Base-by-base conservation (phyloP, 2,329 filamentous ascomycete genomes). In the Trichoderma gracile region DNA sequence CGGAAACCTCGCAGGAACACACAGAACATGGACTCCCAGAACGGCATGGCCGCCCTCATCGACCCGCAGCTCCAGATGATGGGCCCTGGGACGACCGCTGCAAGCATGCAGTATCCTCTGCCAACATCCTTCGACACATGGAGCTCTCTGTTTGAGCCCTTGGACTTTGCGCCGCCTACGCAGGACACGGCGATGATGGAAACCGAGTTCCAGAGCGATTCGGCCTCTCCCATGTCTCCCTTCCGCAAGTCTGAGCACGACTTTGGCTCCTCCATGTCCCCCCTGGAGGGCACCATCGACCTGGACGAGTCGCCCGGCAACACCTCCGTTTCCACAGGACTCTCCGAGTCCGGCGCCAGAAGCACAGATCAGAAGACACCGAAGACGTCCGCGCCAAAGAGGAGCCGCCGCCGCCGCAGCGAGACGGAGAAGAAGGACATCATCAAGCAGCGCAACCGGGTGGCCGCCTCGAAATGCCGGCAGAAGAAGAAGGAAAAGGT, bases 401-500 rank as follows among this genome's bases (percentile, higher is more conserved):
- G 8, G 15, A 56, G 19, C 40, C 5, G 53, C 3, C 49, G 54
- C 6, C 19, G 14, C 14, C 27, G 54, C 53, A 64, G 30, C 6
- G 47, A 46, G 25, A 3, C 45, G 19, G 54, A 64, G 17, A 57
- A 58, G 47, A 58, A 43, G 40, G 56, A 61, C 4, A n/a, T 61
- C 30, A 54, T 49, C 6, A 60, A 65, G 57, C 56, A 90, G 74
- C 84, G 89, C 64, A 92, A 92, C 73, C 82, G 89, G 12, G 78
- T 89, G 2, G 89, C 89, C 0, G 89, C 89, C 1, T 89, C 86
- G 72, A 92, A 91, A 71, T 92, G 89, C 71, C 84, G 89, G 2
- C 84, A 88, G 71, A 91, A 90, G 75, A 84, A 84, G 70, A 86
- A 85, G 74, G 75, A 79, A 68, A 84, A 80, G 77, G 79, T 82